phyloP scores from a whole-genome alignment of 169 alveolate species.

The Plasmodium sp. region DNA sequence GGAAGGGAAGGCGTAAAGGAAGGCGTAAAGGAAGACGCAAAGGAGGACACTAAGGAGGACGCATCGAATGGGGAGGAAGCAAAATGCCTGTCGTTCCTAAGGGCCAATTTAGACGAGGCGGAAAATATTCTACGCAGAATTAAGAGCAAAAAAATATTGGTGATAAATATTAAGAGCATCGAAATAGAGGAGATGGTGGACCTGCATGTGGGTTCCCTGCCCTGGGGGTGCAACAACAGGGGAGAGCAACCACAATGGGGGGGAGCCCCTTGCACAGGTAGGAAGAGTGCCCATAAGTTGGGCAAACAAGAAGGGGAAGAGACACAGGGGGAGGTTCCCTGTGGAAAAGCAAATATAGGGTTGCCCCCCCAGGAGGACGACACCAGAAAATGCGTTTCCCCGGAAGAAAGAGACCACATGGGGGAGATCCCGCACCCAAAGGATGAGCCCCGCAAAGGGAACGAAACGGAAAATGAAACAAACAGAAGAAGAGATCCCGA shows the following conservation, averaged over 20 bases:
- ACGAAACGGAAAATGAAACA: background rate
- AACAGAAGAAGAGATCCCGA: background rate
- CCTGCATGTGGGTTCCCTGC: background rate
- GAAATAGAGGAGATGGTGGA: slow-evolving; percentile 41
- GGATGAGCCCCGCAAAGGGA: background rate
- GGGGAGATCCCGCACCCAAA: background rate
- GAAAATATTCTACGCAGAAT: slow-evolving; percentile 11
- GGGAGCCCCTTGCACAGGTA: background rate
- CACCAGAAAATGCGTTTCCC: background rate
- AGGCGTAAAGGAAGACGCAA: background rate
- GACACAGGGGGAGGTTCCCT: background rate
- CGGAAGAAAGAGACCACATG: background rate
- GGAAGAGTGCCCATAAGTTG: background rate
- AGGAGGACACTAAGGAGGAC: background rate
- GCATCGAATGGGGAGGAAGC: background rate
- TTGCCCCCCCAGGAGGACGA: background rate
- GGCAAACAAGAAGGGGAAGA: background rate
- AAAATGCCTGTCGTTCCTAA: background rate
- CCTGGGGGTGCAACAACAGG: background rate
- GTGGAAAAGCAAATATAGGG: background rate
- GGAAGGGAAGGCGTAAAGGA: background rate
- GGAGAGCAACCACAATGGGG: background rate
- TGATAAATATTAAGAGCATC: slow-evolving; percentile 44
- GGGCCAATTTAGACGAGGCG: slow-evolving; percentile 16
- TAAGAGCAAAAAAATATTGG: slow-evolving; percentile 14